Base-by-base conservation (phyloP, 2,329 filamentous ascomycete genomes). In the Trichoderma aggressivum region DNA sequence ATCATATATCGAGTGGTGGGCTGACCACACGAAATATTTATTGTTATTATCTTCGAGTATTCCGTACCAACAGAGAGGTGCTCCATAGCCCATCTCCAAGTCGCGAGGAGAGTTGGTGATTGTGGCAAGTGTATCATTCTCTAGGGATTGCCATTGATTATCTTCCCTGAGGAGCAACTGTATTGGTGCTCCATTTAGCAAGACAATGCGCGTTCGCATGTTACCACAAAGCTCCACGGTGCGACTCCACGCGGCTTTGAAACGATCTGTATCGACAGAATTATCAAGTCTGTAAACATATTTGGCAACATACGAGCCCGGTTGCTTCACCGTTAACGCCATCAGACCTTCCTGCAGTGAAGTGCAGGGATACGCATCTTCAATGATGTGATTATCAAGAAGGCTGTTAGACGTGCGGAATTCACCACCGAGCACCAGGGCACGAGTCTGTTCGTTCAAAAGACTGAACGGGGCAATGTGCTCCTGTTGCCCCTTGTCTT, bases 231-330 rank as follows among this genome's bases (percentile, higher is more conserved):
- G 26, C 12, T 72, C 55, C 5, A 74, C 53, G 6, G 70, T 72
- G n/a, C 28, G n/a, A 14, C 66, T 73, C 79, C 78, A 80, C 4
- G 79, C 77, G 1, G 74, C 63, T 70, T 76, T 76, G 70, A 80
- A 79, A 3, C 63, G 68, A 7, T 61, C 64, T 39, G 76, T 18
- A 3, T 78, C 74, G 12, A 76, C 47, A 18, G 75, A 28, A 7
- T 34, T 36, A 1, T 74, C 50, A 10, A 79, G 74, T 26, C 72
- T 72, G 55, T 77, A 71, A 14, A 74, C 75, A 61, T 76, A 75
- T 60, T 77, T 75, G 3, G 79, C 77, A 14, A 82, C 75, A 59
- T 84, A 83, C 1, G 78, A 78, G 1, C 79, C 80, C 0, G 73
- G 58, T 18, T 79, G 74, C 32, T 76, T 77, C 47, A 74, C 75